These are phyloP conservation scores for Porogramme epimiltina DNA, from an alignment of 1,284 basidiomycete genomes.

Conservation along the genomic window DNA sequence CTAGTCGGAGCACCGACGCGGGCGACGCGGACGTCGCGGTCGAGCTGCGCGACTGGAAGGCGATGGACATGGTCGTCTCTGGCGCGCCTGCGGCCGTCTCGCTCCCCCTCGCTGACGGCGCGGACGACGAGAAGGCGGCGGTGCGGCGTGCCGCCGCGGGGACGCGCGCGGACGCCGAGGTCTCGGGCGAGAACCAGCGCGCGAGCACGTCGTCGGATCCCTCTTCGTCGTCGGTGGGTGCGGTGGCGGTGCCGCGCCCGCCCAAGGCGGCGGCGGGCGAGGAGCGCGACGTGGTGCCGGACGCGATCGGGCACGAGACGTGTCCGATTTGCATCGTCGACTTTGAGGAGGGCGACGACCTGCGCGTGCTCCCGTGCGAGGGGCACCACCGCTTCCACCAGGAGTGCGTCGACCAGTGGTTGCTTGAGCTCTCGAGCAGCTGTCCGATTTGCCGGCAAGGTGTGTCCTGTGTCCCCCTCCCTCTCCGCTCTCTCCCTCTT, in stretches of 20 bases:
- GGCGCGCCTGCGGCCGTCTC: constrained; percentile 3
- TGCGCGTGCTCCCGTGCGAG: constrained; percentile 88
- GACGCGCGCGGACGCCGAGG: neutral
- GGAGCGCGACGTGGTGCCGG: constrained; percentile 52
- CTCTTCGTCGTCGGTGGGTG: too few species aligned
- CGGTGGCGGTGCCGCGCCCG: constrained; percentile 18
- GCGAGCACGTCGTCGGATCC: constrained; percentile 16
- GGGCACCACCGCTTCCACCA: constrained; percentile 89
- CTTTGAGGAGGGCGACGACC: constrained; percentile 90
- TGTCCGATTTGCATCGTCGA: constrained; percentile 94
- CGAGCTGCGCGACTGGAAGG: constrained; percentile 20
- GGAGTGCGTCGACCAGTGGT: constrained; percentile 82
- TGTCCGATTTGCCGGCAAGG: constrained; percentile 92
- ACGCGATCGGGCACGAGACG: constrained; percentile 75
- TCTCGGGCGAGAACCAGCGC: constrained; percentile 2
- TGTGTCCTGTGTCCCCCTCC: too few species aligned
- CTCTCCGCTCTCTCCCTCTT: neutral
- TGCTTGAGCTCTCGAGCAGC: constrained; percentile 85
- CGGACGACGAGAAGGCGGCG: too few species aligned
- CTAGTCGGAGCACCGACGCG: neutral
- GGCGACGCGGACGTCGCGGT: constrained; percentile 12
- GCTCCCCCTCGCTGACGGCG: constrained; percentile 5
- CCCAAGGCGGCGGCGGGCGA: constrained; percentile 7
- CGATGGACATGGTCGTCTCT: neutral
- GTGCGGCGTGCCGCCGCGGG: neutral